Evolutionary conservation across 108 stramenopile genomes (phyloP).

Genomic region (Stephanodiscus triporus): DNA sequence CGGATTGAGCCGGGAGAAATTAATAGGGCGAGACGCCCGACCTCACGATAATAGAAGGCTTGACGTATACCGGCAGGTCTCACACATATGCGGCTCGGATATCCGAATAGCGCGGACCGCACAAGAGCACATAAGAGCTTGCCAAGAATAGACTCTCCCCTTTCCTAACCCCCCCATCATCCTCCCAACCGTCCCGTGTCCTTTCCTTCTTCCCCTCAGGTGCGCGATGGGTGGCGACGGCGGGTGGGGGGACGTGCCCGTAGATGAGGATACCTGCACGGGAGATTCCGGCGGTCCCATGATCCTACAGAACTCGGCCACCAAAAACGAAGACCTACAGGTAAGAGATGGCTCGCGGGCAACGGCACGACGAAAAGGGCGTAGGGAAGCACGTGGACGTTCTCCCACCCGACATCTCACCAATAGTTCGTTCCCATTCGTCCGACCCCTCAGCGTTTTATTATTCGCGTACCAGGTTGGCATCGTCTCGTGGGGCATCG

Average conservation of each 20-base stretch:
- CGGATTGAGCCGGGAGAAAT: too few species aligned
- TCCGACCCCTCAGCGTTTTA: not conserved
- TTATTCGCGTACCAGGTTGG: slow-evolving; percentile 41
- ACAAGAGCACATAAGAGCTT: not conserved
- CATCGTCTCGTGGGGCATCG: slow-evolving; percentile 54
- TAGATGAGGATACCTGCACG: slow-evolving; percentile 44
- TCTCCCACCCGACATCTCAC: too few species aligned
- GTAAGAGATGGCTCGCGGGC: slow-evolving; percentile 45
- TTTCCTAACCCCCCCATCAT: not conserved
- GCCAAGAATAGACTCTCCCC: not conserved
- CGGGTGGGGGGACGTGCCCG: slow-evolving; percentile 6
- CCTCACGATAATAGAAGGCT: slow-evolving; percentile 23
- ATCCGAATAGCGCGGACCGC: too few species aligned
- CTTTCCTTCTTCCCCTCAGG: not conserved
- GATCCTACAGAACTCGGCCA: slow-evolving; percentile 19
- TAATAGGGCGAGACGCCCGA: not conserved
- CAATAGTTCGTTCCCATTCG: too few species aligned
- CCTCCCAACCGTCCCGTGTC: not conserved
- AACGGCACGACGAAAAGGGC: too few species aligned
- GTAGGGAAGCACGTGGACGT: too few species aligned
- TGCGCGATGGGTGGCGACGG: slow-evolving; percentile 24
- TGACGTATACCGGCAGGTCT: slow-evolving; percentile 24
- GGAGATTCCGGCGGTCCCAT: slow-evolving; percentile 49
- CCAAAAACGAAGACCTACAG: slow-evolving; percentile 35
- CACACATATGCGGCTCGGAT: slow-evolving; percentile 29